phyloP scores from a whole-genome alignment of 495 filamentous ascomycete genomes.

The Xylaria curta region DNA sequence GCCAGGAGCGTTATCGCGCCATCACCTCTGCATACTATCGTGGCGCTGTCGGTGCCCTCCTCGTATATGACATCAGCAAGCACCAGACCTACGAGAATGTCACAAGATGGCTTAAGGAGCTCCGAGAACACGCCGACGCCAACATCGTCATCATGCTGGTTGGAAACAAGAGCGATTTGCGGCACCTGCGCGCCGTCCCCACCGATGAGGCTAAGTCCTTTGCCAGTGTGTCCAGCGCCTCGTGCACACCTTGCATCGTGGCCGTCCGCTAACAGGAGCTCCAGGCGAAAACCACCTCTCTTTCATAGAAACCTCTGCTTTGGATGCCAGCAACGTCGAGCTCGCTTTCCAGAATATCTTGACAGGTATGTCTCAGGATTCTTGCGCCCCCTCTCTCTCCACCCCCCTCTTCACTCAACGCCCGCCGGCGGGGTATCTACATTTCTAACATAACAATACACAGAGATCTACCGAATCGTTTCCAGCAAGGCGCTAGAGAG shows the following conservation, averaged over 20 bases:
- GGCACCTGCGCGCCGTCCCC: constrained; percentile 94
- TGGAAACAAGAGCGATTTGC: constrained; percentile 99
- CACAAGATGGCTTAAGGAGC: constrained; percentile 98
- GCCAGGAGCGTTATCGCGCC: constrained; percentile 97
- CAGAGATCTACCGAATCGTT: constrained; percentile 99
- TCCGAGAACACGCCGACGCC: constrained; percentile 95
- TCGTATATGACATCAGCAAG: constrained; percentile 99
- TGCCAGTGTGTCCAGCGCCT: constrained; percentile 74
- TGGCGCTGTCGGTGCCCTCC: constrained; percentile 93
- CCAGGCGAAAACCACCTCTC: constrained; percentile 92
- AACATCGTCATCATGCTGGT: constrained; percentile 99
- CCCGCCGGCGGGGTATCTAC: constrained; percentile 13
- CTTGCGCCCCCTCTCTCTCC: not conserved
- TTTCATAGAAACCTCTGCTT: constrained; percentile 98
- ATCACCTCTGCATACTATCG: constrained; percentile 99
- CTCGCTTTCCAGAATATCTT: constrained; percentile 99
- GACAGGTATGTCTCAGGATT: constrained; percentile 70
- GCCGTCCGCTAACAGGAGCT: constrained; percentile 37
- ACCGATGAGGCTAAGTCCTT: constrained; percentile 98
- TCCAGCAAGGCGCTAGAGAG: constrained; percentile 95
- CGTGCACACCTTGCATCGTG: not conserved
- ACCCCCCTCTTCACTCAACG: not conserved
- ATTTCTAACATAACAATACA: constrained; percentile 24
- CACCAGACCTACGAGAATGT: constrained; percentile 99
- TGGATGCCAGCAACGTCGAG: constrained; percentile 99